Evolutionary conservation across 2,329 filamentous ascomycete genomes (phyloP).

Genomic region (Fusarium bactridioides): DNA sequence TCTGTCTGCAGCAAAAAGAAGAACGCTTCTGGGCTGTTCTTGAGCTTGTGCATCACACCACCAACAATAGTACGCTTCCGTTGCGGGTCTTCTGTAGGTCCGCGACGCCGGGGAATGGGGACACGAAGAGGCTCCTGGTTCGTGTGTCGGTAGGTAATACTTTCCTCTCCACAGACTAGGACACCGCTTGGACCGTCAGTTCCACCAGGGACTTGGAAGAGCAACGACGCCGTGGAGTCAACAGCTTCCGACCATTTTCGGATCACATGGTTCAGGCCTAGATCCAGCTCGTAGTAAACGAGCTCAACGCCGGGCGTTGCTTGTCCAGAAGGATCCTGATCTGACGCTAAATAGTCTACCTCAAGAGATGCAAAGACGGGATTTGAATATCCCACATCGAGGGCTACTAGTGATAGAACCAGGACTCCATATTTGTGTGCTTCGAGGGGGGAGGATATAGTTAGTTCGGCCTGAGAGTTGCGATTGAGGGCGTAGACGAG

Average conservation of each 20-base stretch:
- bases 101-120: constrained; percentile 84
- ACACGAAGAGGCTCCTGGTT: constrained; percentile 91
- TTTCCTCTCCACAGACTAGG: constrained; percentile 92
- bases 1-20: constrained; percentile 97
- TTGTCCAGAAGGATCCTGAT: constrained; percentile 87
- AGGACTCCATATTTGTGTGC: constrained; percentile 92
- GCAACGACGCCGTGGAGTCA: constrained; percentile 83
- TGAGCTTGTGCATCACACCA: constrained; percentile 95
- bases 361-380: constrained; percentile 95
- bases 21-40: constrained; percentile 81
- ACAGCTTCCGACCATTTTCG: constrained; percentile 96
- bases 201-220: constrained; percentile 96
- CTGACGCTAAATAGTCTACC: constrained; percentile 90
- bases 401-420: constrained; percentile 83
- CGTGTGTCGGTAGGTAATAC: constrained; percentile 94
- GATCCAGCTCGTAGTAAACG: constrained; percentile 96
- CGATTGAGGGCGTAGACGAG: constrained; percentile 98
- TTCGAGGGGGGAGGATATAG: constrained; percentile 95
- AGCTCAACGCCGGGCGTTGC: constrained; percentile 85
- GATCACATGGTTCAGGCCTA: constrained; percentile 98
- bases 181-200: constrained; percentile 94
- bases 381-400: constrained; percentile 97
- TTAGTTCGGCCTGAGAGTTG: constrained; percentile 93
- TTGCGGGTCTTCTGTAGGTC: constrained; percentile 89
- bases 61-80: constrained; percentile 86